Evolutionary conservation across 148 eudicot genomes (phyloP), one percentile per base, ranked within the genome.

Genomic region (Cornus suecica): DNA sequence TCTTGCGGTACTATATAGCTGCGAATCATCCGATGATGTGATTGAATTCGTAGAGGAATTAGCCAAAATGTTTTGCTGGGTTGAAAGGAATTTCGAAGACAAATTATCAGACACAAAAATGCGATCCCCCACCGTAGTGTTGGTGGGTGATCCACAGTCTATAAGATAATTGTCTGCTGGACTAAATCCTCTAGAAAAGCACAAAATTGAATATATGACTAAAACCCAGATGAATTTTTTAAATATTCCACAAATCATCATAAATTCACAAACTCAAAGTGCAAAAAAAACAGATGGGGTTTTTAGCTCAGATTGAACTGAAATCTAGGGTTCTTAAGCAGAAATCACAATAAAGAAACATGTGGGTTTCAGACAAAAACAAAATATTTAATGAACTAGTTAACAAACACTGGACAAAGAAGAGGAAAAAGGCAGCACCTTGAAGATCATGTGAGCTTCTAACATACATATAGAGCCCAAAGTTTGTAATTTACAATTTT

Each of bases 121-220:
- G 0, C 87, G 84, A 66, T 11, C 25, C 71, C 83, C 84, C 13
- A 84, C 78, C 2, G 88, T 81, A 24, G 84, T 84, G 70, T 86
- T 86, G 62, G 67, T 25, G 5, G 87, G 67, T 10, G 92, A 86
- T 68, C 92, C 92, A 81, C 92, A 88, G 52, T 82, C 88, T 68
- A 88, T 75, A 41, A 88, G 62, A 69, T 84, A 81, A 65, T 74
- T 67, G 69, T 83, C 89, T 32, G 66, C 54, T 48, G 85, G 84
- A 80, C 11, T 63, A 31, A 73, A 86, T 63, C 70, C 77, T 54
- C 66, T 71, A 54, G 65, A 67, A 23, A 80, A 28, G 71, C 64
- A 75, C 51, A 66, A 65, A 20, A 73, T 22, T 83, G 54, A 83
- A 16, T 83, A 74, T 26, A 80, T 24, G 18, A 73, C 18, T 45